Evolutionary conservation across 2,329 filamentous ascomycete genomes (phyloP).

Genomic region (Coccinonectria pachysandricola): DNA sequence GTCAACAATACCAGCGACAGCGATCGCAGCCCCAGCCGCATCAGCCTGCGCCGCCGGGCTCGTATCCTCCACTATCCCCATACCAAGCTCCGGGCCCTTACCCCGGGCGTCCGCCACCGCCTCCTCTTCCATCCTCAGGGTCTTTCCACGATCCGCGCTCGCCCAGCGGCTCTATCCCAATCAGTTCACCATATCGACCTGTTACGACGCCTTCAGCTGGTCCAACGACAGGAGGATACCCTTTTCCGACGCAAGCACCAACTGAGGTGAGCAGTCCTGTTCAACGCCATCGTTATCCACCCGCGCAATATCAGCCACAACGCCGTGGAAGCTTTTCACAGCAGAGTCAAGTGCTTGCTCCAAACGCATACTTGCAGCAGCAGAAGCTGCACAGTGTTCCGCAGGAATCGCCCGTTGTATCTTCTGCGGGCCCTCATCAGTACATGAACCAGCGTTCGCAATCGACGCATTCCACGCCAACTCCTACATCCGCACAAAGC

Average conservation of each 20-base stretch:
- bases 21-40: conserved; percentile 21
- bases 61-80: conserved; percentile 29
- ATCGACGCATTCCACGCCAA: conserved; percentile 48
- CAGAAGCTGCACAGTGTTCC: conserved; percentile 27
- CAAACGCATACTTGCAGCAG: conserved; percentile 32
- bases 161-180: conserved; percentile 35
- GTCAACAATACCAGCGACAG: conserved; percentile 20
- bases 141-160: conserved; percentile 40
- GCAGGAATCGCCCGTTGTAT: conserved; percentile 37
- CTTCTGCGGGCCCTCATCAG: conserved; percentile 29
- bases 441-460: conserved; percentile 41
- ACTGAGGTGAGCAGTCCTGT: conserved; percentile 38
- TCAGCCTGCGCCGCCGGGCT: conserved; percentile 18
- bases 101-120: conserved; percentile 31
- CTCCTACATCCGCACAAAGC: conserved; percentile 52
- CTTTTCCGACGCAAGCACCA: conserved; percentile 35
- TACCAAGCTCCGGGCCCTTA: conserved; percentile 33
- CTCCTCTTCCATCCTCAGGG: conserved; percentile 35
- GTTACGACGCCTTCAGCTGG: conserved; percentile 32
- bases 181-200: conserved; percentile 36
- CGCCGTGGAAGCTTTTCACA: conserved; percentile 38
- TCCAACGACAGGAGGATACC: conserved; percentile 36
- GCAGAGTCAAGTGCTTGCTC: conserved; percentile 20
- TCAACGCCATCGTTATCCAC: conserved; percentile 42
- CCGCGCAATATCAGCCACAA: conserved; percentile 31